These are phyloP conservation scores for Candida qinlingensis DNA, from an alignment of 805 yeast species.

Conservation along the genomic window DNA sequence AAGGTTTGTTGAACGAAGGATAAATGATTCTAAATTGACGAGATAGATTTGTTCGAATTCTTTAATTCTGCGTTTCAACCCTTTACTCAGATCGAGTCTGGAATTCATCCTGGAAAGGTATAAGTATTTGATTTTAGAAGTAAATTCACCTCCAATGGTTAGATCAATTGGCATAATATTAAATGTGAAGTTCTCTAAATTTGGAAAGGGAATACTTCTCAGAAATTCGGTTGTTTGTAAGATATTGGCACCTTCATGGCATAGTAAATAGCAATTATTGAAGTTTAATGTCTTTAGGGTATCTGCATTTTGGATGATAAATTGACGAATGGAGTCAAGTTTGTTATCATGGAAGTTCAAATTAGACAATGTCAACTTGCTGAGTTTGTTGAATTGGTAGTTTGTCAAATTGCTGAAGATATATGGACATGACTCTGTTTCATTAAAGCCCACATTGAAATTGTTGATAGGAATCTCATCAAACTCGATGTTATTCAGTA, in stretches of 20 bases:
- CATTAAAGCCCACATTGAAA: conserved; percentile 1
- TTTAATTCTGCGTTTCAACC: not conserved
- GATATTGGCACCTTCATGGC: not conserved
- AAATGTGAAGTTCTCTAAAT: not conserved
- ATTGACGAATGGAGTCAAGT: not conserved
- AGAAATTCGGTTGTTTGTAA: not conserved
- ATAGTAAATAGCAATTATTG: conserved; percentile 3
- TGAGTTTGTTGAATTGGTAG: not conserved
- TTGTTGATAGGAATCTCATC: not conserved
- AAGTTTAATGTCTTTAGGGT: not conserved
- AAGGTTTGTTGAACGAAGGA: not conserved
- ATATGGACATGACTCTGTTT: not conserved
- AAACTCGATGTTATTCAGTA: not conserved
- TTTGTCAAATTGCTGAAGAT: not conserved
- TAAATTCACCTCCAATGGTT: not conserved
- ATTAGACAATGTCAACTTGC: not conserved
- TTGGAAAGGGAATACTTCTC: not conserved
- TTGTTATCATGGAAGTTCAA: not conserved
- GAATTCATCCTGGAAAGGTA: not conserved
- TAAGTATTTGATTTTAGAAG: not conserved
- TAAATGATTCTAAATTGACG: not conserved
- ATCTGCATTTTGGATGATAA: not conserved
- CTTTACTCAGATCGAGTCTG: not conserved
- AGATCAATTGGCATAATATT: not conserved
- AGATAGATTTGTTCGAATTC: not conserved